Evolutionary conservation across 331 rosid species (phyloP), one percentile per base, ranked within the genome.

Genomic region (Stylosanthes scabra): DNA sequence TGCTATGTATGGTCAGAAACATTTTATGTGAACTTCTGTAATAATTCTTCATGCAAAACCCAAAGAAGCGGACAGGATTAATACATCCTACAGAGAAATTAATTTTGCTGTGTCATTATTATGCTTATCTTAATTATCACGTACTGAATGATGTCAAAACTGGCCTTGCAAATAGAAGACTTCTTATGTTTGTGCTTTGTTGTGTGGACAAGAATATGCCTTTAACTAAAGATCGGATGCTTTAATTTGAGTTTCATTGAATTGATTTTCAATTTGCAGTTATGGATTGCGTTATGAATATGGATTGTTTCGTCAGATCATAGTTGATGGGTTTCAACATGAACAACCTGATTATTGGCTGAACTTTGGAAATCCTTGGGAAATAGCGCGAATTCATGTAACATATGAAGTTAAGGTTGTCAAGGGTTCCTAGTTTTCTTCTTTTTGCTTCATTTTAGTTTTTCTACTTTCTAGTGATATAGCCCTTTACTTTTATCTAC

Each of bases 331-430:
- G 47, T 83, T 83, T 75, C 96, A 89, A 72, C 89, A 89, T 54
- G 96, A 89, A 71, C 90, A 87, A 71, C 92, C 92, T 44, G 96
- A 89, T 78, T 85, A 83, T 71, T 89, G 96, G 96, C 81, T 89
- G 74, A 87, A 89, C 78, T 87, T 83, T 75, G 96, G 96, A 70
- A 89, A 89, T 78, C 92, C 96, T 68, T 87, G 96, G 96, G 92
- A 89, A 73, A 89, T 86, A 69, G 96, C 85, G 83, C 83, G 90
- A 42, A 71, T 82, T 73, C 90, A 89, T 76, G 87, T 89, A 28
- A 87, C 96, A 50, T 87, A 89, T 71, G 87, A 90, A 63, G 92
- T 89, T 74, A 87, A 89, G 92, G 90, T 89, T 70, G 76, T 80
- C 56, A 66, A 74, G 28, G 54, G 69, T 77, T 74, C 74, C 63